Percentiles rank a stretch among this genome's conserved stretches.
These are phyloP conservation scores for Cyclocybe cylindracea DNA, from an alignment of 768 basidiomycete genomes.

Conservation along the genomic window DNA sequence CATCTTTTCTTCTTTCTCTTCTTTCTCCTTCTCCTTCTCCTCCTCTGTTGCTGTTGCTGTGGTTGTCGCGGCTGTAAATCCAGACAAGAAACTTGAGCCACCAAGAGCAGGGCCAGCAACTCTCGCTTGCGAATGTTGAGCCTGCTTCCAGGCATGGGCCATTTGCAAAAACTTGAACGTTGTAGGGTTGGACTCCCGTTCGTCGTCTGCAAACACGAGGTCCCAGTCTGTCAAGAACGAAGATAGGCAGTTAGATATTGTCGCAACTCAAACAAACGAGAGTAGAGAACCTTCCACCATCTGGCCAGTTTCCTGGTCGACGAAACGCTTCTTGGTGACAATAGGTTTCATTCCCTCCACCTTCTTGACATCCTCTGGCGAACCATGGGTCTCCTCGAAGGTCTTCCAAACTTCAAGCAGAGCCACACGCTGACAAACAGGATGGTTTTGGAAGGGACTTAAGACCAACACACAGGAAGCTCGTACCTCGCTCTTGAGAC, in stretches of 20 bases:
- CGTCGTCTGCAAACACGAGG: conserved; percentile 95
- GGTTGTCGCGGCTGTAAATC: conserved; percentile 81
- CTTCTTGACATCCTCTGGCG: conserved; percentile 70
- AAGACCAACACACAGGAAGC: conserved; percentile 2
- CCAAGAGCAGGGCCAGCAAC: conserved; percentile 83
- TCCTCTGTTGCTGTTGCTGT: conserved; percentile 52
- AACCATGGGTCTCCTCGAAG: conserved; percentile 84
- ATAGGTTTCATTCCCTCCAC: conserved; percentile 94
- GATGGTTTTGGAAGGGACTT: background rate
- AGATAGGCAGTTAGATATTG: conserved; percentile 78
- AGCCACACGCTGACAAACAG: conserved; percentile 70
- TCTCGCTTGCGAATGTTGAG: conserved; percentile 88
- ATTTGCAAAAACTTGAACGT: conserved; percentile 95
- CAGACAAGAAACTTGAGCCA: conserved; percentile 36
- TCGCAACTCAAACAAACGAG: background rate
- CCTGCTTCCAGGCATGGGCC: conserved; percentile 87
- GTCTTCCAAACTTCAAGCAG: conserved; percentile 94
- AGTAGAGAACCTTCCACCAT: conserved; percentile 74
- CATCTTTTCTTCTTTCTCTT: conserved; percentile 49
- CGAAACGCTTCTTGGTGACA: conserved; percentile 45
- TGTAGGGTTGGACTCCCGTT: conserved; percentile 88
- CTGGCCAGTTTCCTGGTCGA: conserved; percentile 83
- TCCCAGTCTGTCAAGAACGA: conserved; percentile 85
- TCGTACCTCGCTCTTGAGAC: conserved; percentile 83
- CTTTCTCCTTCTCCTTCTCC: conserved; percentile 26